Percentiles rank a stretch among this genome's conserved stretches.
Evolutionary conservation across 768 basidiomycete species (phyloP).

Genomic region (Trametes maxima): DNA sequence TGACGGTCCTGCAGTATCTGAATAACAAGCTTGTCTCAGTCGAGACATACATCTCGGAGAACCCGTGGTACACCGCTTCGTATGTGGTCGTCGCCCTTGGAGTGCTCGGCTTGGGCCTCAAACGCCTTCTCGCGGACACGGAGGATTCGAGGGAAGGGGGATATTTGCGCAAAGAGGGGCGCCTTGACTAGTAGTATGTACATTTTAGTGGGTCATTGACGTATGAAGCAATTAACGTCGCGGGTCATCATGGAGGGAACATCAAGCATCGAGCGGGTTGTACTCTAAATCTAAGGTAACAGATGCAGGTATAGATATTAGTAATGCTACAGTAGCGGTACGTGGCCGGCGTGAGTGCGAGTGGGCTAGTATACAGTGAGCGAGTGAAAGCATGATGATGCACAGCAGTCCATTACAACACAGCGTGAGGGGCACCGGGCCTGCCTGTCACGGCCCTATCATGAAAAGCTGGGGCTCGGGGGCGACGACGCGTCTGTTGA

Average conservation of each 20-base stretch:
- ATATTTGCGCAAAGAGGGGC: constrained; percentile 20
- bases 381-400: constrained; percentile 10
- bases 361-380: constrained; percentile 16
- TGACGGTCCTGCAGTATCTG: constrained; percentile 30
- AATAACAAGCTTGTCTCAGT: constrained; percentile 32
- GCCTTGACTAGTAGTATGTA: constrained; percentile 18
- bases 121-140: constrained; percentile 28
- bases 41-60: constrained; percentile 30
- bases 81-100: constrained; percentile 27
- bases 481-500: neutral
- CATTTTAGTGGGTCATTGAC: constrained; percentile 11
- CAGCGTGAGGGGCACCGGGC: constrained; percentile 5
- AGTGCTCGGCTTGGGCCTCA: constrained; percentile 25
- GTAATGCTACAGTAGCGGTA: constrained; percentile 19
- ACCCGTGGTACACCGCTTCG: constrained; percentile 31
- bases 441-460: constrained; percentile 6
- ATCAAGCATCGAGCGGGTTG: neutral
- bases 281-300: neutral
- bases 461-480: constrained; percentile 3
- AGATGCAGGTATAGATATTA: constrained; percentile 3
- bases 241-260: neutral
- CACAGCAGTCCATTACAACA: constrained; percentile 15
- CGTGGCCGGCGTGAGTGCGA: neutral
- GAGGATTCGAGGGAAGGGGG: constrained; percentile 21
- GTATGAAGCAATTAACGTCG: neutral